A percentile compares a stretch with the other conserved stretches of the same genome.
phyloP scores from a whole-genome alignment of 345 rosid genomes.

The Brassica cretica region DNA sequence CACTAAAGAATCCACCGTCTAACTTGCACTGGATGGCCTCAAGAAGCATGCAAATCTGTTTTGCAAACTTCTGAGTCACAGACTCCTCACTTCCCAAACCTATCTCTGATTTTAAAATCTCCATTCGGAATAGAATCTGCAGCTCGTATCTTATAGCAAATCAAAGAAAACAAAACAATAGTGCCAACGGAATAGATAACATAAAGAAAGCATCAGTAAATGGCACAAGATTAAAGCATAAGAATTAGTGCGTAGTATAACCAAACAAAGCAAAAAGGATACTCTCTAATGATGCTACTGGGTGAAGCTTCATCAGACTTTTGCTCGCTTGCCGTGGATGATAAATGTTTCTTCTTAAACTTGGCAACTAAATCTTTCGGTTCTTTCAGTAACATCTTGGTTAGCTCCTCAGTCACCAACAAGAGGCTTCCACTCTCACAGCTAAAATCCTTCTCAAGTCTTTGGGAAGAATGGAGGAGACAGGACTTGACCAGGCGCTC shows the following conservation, averaged over 20 bases:
- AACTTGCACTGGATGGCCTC: conserved; percentile 79
- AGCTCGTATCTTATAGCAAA: conserved; percentile 65
- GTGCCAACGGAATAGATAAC: conserved; percentile 10
- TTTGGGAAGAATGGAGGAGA: conserved; percentile 59
- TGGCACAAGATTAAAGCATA: conserved; percentile 18
- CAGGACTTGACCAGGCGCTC: conserved; percentile 72
- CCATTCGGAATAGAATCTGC: conserved; percentile 94
- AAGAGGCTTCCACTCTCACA: conserved; percentile 45
- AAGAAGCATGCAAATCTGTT: conserved; percentile 71
- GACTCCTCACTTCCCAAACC: conserved; percentile 52
- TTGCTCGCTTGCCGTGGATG: conserved; percentile 39
- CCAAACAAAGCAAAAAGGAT: conserved; percentile 53
- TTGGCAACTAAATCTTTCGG: conserved; percentile 66
- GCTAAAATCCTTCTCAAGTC: conserved; percentile 42
- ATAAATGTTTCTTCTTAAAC: conserved; percentile 44
- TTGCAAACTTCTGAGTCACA: conserved; percentile 66
- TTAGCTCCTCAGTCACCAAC: conserved; percentile 52
- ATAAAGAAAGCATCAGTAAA: conserved; percentile 14
- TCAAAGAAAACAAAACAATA: conserved; percentile 52
- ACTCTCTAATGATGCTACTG: conserved; percentile 62
- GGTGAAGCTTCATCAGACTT: conserved; percentile 40
- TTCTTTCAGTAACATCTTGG: conserved; percentile 60
- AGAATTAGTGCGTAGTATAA: conserved; percentile 7
- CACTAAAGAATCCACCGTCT: conserved; percentile 88
- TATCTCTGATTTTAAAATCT: conserved; percentile 71